A percentile compares a stretch with the other conserved stretches of the same genome.
These are phyloP conservation scores for Rhexocercosporidium sp. DNA, from an alignment of 2,329 filamentous ascomycete species.

Conservation along the genomic window DNA sequence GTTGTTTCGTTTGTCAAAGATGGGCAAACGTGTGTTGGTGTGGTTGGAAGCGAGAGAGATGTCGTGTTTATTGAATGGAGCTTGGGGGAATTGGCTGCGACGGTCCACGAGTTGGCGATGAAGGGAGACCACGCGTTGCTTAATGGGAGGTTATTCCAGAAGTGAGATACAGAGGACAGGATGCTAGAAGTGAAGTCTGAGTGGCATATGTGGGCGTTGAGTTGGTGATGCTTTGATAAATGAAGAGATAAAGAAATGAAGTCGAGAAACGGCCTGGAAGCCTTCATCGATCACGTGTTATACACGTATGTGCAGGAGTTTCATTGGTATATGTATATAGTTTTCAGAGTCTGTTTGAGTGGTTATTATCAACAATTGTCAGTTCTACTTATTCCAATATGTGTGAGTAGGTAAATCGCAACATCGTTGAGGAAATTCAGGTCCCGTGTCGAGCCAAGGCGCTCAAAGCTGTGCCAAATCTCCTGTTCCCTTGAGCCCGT, in stretches of 20 bases:
- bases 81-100: slow-evolving; percentile 40
- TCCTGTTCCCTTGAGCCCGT: no score
- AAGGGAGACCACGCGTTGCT: slow-evolving; percentile 20
- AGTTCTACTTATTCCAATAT: neutral
- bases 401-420: neutral
- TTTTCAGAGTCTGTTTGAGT: no score
- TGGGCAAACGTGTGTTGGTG: slow-evolving; percentile 48
- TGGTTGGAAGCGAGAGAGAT: slow-evolving; percentile 51
- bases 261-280: no score
- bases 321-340: no score
- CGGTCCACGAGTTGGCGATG: slow-evolving; percentile 31
- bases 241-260: no score
- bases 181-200: neutral
- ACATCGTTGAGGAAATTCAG: no score
- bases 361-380: no score
- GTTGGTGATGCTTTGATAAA: neutral
- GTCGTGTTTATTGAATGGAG: slow-evolving; percentile 44
- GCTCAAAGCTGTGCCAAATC: no score
- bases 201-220: neutral
- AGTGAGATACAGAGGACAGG: neutral
- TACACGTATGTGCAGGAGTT: no score
- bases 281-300: no score
- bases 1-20: slow-evolving; percentile 50
- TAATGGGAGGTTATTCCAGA: slow-evolving; percentile 11
- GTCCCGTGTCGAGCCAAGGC: no score